Evolutionary conservation across 2,329 filamentous ascomycete genomes (phyloP).

Genomic region (Xylariaceae sp.): DNA sequence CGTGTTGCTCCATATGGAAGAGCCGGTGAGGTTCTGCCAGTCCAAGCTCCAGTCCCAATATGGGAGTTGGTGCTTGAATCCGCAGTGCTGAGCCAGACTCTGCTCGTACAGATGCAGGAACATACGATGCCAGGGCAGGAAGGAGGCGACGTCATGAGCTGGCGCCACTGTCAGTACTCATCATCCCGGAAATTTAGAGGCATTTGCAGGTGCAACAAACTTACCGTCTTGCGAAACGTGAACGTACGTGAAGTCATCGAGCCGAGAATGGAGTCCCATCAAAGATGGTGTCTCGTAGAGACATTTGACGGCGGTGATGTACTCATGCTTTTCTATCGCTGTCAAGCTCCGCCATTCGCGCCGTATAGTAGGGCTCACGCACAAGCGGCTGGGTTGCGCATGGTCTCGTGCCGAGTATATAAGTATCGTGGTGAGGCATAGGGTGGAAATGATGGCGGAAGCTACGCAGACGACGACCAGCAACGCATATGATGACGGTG

Average conservation of each 20-base stretch:
- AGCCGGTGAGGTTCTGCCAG: constrained; percentile 1
- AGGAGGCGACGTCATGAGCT: constrained; percentile 6
- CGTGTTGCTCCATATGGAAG: constrained; percentile 5
- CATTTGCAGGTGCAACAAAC: constrained; percentile 2
- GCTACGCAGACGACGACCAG: too few relatives aligned
- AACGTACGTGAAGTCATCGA: constrained; percentile 8
- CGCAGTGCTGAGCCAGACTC: constrained; percentile 3
- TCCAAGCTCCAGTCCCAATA: constrained; percentile 9
- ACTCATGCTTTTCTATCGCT: constrained; percentile 1
- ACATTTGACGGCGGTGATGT: background rate
- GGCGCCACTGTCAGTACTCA: background rate
- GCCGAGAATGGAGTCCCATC: constrained; percentile 3
- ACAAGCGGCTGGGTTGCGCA: too few relatives aligned
- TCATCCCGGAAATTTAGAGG: too few relatives aligned
- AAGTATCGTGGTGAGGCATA: too few relatives aligned
- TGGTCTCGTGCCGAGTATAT: too few relatives aligned
- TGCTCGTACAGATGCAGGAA: constrained; percentile 8
- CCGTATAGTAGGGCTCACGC: constrained; percentile 3
- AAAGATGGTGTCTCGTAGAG: background rate
- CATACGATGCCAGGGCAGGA: constrained; percentile 9
- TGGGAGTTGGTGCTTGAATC: background rate
- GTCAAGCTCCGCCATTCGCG: constrained; percentile 7
- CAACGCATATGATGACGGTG: too few relatives aligned
- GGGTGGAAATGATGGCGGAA: too few relatives aligned
- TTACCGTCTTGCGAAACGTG: constrained; percentile 3